Evolutionary conservation across 208 protist species (phyloP), one percentile per base, ranked within the genome.

Genomic region (Trypanosomatidae sp.): DNA sequence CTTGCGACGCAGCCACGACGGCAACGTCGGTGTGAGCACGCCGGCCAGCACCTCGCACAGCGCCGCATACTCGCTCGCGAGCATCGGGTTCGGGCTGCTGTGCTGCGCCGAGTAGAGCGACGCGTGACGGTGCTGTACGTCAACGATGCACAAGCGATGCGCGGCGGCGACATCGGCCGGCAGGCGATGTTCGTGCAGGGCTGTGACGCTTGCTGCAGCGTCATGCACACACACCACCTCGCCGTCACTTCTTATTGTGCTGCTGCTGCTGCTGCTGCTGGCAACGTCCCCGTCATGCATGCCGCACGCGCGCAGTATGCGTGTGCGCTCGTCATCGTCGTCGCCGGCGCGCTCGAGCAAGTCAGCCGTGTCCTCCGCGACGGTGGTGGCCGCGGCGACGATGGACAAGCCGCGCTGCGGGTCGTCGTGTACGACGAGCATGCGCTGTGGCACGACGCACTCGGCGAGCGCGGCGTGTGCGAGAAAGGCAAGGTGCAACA

Each of bases 31-130:
- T 0, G 21, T 6, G 4, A 56, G 24, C 22, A 66, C 57, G 15
- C 53, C 53, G 32, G 49, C 59, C 38, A 85, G 30, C 30, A 81
- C 20, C 6, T 19, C 26, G 1, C 57, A 58, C 43, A 92, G 55
- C 24, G 58, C 25, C 1, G 25, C 35, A 28, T 71, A 87, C 56
- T 92, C 78, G 10, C 59, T 61, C 6, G 62, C 41, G 19, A 85
- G 61, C 0, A 92, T 52, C 15, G 83, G 83, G 42, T 92, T 92
- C 4, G 78, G 83, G 38, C 78, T 88, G 43, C 51, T 64, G 13
- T 30, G 45, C 49, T 69, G 61, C 20, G 66, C 27, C 10, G 30
- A 11, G 38, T 73, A 71, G 30, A 18, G 30, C 22, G 35, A 66
- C 3, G 22, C 20, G 6, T 39, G 37, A 4, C 81, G 76, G 19